Evolutionary conservation across 345 rosid genomes (phyloP).

Genomic region (Sisymbrium altissimum): DNA sequence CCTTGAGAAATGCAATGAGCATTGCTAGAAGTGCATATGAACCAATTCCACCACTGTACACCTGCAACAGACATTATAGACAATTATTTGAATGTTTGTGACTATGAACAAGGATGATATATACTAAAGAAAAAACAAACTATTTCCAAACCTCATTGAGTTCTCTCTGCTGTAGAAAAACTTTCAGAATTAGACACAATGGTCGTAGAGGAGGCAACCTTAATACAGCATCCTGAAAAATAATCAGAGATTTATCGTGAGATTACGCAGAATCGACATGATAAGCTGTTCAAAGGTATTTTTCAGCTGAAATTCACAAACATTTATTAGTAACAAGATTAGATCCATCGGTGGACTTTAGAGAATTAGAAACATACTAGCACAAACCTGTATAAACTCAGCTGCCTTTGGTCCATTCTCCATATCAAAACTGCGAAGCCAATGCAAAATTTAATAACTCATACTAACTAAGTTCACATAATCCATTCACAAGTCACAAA

Average conservation of each 20-base stretch:
- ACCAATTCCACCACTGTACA: conserved; percentile 87
- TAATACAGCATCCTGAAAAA: conserved; percentile 57
- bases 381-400: conserved; percentile 79
- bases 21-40: conserved; percentile 91
- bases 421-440: conserved; percentile 70
- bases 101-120: not conserved
- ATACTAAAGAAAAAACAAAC: not conserved
- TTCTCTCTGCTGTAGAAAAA: conserved; percentile 91
- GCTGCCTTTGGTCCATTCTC: conserved; percentile 96
- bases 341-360: not conserved
- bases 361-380: not conserved
- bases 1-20: conserved; percentile 85
- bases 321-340: not conserved
- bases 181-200: conserved; percentile 81
- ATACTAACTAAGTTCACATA: conserved; percentile 8
- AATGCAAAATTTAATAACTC: conserved; percentile 12
- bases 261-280: not conserved
- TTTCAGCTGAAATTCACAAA: not conserved
- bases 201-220: conserved; percentile 79
- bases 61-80: conserved; percentile 46
- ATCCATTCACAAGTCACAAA: not conserved
- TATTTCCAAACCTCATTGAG: conserved; percentile 70
- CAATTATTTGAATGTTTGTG: conserved; percentile 13
- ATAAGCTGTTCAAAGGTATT: not conserved
- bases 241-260: not conserved